Base-by-base conservation (phyloP, 139 green algal species). In the Trebouxia sp. region DNA sequence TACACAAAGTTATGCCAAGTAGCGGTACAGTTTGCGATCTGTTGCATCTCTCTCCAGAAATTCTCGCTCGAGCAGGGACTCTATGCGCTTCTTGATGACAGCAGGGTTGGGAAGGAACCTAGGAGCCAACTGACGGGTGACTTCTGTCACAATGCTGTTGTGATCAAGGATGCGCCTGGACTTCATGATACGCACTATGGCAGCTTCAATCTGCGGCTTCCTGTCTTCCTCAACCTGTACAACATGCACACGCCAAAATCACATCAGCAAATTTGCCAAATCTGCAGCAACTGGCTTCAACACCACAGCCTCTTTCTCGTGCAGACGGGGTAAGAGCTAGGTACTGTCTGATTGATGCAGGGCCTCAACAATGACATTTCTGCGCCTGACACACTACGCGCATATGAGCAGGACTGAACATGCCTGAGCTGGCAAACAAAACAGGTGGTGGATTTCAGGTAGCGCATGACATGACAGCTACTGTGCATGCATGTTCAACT, bases 161-260 rank as follows among this genome's bases (percentile, higher is more conserved):
- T 98, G 94, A 83, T 97, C 91, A 62, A 98, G 83, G 15, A 88
- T 81, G 50, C 91, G 89, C 32, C 95, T 78, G 12, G 90, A 85
- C 92, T 99, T 99, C 96, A 99, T 98, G 78, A 98, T 93, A 75
- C 96, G 92, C 76, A 99, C 96, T 47, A 99, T 98, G 26, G 96
- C 96, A 5, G 97, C 97, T 87, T 99, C 97, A 48, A 99, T 97
- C 88, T 98, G 93, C 51, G 95, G 96, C 89, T 99, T 99, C 70
- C 97, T 90, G 86, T 99, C 96, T 86, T 98, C 95, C 86, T 99
- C 95, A 75, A 98, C 90, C 81, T 86, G 84, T 53, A 84, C 80
- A 45, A 56, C 65, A 83, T 8, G 32, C 56, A 65, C 24, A 7
- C 26, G 39, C 17, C 10, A 78, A 15, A n/a, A 50, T 75, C 20